Evolutionary conservation across 2,329 filamentous ascomycete species (phyloP).

Genomic region (Stagonosporopsis cucurbitacearum): DNA sequence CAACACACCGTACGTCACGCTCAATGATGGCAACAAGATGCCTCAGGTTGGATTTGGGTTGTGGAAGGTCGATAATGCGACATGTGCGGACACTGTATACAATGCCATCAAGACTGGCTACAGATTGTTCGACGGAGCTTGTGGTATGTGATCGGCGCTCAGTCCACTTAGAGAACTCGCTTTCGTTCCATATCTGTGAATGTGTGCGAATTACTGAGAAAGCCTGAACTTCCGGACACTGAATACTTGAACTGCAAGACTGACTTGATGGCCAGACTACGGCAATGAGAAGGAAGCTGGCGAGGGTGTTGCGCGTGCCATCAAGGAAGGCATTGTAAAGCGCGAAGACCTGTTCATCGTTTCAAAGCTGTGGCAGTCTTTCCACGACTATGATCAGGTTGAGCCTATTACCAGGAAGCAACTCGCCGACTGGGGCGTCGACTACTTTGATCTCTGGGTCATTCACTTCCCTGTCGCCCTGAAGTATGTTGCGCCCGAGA

Average conservation of each 20-base stretch:
- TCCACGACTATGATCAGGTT: constrained; percentile 81
- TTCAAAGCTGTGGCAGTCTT: constrained; percentile 92
- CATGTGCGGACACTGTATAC: constrained; percentile 78
- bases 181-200: neutral
- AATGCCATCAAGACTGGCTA: constrained; percentile 53
- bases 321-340: constrained; percentile 48
- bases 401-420: constrained; percentile 73
- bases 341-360: constrained; percentile 86
- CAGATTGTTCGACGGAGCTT: constrained; percentile 39
- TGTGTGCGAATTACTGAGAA: neutral
- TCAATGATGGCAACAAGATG: constrained; percentile 67
- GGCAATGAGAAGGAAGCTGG: constrained; percentile 49
- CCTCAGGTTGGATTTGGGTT: constrained; percentile 78
- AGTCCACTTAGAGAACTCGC: neutral
- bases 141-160: constrained; percentile 8
- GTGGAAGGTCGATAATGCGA: constrained; percentile 82
- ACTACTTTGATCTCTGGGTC: constrained; percentile 59
- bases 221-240: no score
- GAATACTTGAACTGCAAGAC: neutral
- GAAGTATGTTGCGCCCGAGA: constrained; percentile 57
- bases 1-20: constrained; percentile 37
- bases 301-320: constrained; percentile 46
- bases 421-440: constrained; percentile 56
- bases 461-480: constrained; percentile 73
- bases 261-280: constrained; percentile 37